Base-by-base conservation (phyloP, 108 stramenopile genomes). In the Conticribra weissflogii region DNA sequence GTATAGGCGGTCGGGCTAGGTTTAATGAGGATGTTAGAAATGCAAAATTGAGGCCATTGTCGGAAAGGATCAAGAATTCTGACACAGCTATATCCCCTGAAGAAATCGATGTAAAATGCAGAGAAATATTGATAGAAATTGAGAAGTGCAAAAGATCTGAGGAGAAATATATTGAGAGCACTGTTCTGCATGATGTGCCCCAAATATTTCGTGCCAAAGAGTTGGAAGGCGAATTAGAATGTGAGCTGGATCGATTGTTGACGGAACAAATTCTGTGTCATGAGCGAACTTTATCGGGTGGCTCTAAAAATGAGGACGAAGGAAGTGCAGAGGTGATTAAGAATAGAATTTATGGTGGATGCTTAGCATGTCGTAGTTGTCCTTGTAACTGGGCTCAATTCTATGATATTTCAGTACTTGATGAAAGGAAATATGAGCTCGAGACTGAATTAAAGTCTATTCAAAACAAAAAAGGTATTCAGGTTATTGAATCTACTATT, bases 371-470 rank as follows among this genome's bases (percentile, higher is more conserved):
- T 28, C 18, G 54, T 19, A 45, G 59, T 28, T 15, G 15, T 53
- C 70, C 59, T 1, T 76, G 75, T 52, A 19, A 34, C 4, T 76
- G 66, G 75, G 54, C 60, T 30, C 61, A 60, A 3, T 68, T 21
- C 17, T 68, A 60, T 19, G 54, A 76, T 63, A 54, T 30, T 2
- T 60, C 55, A 50, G 44, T 25, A 15, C 61, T 68, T 3, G 59
- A 66, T 1, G 51, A 52, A 33, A 34, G 68, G 47, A 63, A 59
- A 54, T 59, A 70, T n/a, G 41, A 36, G 21, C 27, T 70, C n/a
- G 63, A 51, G 17, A 22, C 48, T 4, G 76, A 65, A 22, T 31
- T 78, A 27, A 58, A 28, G 25, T 25, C 23, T 15, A 63, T 27
- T 1, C 30, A 74, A 45, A 59, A 69, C 27, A 25, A 59, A 9